A percentile compares a stretch with the other conserved stretches of the same genome.
These are phyloP conservation scores for Pythium myriotylum DNA, from an alignment of 352 stramenopile species.

Conservation along the genomic window DNA sequence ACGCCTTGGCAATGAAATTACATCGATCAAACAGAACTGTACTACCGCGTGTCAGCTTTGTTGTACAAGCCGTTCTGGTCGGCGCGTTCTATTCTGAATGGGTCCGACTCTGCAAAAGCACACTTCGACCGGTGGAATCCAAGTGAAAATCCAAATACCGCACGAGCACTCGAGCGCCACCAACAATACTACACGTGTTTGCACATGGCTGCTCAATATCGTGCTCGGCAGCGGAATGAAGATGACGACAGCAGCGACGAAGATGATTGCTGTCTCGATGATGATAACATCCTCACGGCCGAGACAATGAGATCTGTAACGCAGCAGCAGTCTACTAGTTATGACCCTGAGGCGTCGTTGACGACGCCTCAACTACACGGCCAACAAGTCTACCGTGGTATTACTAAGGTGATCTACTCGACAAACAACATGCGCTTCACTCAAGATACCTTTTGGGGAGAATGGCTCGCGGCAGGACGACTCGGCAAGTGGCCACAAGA, in stretches of 20 bases:
- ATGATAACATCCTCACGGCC: too few species aligned
- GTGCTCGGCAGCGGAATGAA: not conserved
- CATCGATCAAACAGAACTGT: conserved; percentile 22
- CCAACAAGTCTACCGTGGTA: conserved; percentile 8
- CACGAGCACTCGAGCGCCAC: conserved; percentile 18
- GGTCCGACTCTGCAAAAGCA: not conserved
- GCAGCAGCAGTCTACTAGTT: too few species aligned
- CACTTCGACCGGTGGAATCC: conserved; percentile 7
- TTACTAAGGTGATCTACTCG: conserved; percentile 30
- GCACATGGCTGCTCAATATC: conserved; percentile 11
- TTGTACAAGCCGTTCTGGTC: conserved; percentile 25
- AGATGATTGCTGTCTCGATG: conserved; percentile 1
- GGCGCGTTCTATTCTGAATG: conserved; percentile 3
- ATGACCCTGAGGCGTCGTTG: not conserved
- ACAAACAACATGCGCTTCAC: conserved; percentile 28
- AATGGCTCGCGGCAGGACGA: conserved; percentile 16
- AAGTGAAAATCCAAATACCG: not conserved
- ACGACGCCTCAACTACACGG: not conserved
- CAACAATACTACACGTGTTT: conserved; percentile 25
- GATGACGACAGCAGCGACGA: conserved; percentile 3
- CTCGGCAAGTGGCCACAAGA: conserved; percentile 9
- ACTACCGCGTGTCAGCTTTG: conserved; percentile 11
- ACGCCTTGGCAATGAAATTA: conserved; percentile 12
- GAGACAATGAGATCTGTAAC: too few species aligned
- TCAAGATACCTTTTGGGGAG: conserved; percentile 21